Evolutionary conservation across 2,329 filamentous ascomycete genomes (phyloP).

Genomic region (Fusarium anthophilum): DNA sequence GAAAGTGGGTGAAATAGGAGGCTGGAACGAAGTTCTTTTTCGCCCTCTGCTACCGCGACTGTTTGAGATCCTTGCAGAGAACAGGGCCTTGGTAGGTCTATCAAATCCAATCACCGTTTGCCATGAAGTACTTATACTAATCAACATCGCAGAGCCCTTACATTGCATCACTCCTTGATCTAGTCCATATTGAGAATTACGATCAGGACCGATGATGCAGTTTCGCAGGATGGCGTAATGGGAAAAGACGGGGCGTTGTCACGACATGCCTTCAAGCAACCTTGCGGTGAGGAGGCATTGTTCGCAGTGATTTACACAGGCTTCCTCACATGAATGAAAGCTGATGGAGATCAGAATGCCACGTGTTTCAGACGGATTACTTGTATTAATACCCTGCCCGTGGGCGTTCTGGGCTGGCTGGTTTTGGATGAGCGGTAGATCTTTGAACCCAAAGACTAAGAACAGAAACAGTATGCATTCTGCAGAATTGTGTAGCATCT

Average conservation of each 20-base stretch:
- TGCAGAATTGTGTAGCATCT: not conserved
- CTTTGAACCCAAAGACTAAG: slow-evolving; percentile 1
- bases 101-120: not conserved
- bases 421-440: slow-evolving; percentile 25
- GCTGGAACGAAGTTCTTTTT: slow-evolving; percentile 76
- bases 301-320: not conserved
- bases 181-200: slow-evolving; percentile 47
- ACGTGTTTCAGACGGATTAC: slow-evolving; percentile 29
- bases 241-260: slow-evolving; percentile 21
- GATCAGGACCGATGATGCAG: slow-evolving; percentile 35
- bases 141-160: slow-evolving; percentile 49
- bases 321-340: slow-evolving; percentile 28
- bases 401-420: slow-evolving; percentile 32
- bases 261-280: not conserved
- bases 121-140: slow-evolving; percentile 19
- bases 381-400: slow-evolving; percentile 42
- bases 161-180: slow-evolving; percentile 52
- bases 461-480: not conserved
- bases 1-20: slow-evolving; percentile 56
- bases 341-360: slow-evolving; percentile 8
- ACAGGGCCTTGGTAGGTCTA: slow-evolving; percentile 65
- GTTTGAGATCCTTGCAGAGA: slow-evolving; percentile 76
- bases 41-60: slow-evolving; percentile 70
- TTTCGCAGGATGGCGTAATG: slow-evolving; percentile 11
- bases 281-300: slow-evolving; percentile 2